Conservation (phyloP, 768 basidiomycete genomes). For the Amanita pseudoporphyria region DNA sequence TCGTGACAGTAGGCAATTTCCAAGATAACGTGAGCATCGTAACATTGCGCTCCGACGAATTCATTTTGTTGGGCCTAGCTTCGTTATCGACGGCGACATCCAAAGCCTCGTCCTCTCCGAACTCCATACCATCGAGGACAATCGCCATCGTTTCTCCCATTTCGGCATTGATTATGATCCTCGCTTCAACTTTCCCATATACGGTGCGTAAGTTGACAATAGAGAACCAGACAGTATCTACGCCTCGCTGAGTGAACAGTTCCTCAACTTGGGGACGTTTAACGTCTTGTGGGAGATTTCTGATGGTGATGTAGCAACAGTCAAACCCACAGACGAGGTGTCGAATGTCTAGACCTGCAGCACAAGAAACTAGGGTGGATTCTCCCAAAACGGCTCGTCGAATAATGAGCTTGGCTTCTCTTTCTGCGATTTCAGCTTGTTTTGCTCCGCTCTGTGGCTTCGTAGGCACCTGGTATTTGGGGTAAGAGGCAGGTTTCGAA, state of each 20-base stretch:
- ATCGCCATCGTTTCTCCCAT: slow-evolving; percentile 29
- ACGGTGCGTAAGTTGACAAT: slow-evolving; percentile 22
- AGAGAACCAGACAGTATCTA: slow-evolving; percentile 25
- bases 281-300: slow-evolving; percentile 34
- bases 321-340: slow-evolving; percentile 42
- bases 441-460: neutral
- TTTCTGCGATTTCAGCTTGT: slow-evolving; percentile 9
- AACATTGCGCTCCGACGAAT: slow-evolving; percentile 18
- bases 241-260: slow-evolving; percentile 36
- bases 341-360: slow-evolving; percentile 38
- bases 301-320: slow-evolving; percentile 36
- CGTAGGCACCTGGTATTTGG: too few relatives aligned
- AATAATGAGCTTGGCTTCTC: slow-evolving; percentile 33
- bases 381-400: slow-evolving; percentile 33
- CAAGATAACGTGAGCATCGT: slow-evolving; percentile 42
- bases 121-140: slow-evolving; percentile 37
- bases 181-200: slow-evolving; percentile 25
- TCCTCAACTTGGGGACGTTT: slow-evolving; percentile 29
- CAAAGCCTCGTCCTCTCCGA: slow-evolving; percentile 30
- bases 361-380: slow-evolving; percentile 38
- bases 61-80: slow-evolving; percentile 33
- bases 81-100: slow-evolving; percentile 32
- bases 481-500: too few relatives aligned
- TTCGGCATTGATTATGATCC: slow-evolving; percentile 32
- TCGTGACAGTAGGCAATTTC: slow-evolving; percentile 34